Conservation (phyloP, 108 stramenopile species). For the Nannochloropsis salina region DNA sequence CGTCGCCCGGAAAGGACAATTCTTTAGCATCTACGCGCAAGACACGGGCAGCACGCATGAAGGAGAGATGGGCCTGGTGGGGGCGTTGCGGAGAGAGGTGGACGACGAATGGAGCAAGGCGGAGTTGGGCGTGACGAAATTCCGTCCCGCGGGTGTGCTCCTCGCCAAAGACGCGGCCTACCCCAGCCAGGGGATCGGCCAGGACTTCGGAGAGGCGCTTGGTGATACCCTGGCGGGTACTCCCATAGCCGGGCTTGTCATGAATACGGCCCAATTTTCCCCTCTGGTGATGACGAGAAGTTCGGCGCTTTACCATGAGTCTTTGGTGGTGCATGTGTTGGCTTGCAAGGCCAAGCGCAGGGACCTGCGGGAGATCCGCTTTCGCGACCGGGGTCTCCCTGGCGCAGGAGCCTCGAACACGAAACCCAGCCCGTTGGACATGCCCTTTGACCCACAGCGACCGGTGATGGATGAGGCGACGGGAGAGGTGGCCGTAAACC, state of each 20-base stretch:
- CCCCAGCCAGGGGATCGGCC: not conserved
- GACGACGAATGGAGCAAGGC: slow-evolving; percentile 4
- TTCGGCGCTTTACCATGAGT: not conserved
- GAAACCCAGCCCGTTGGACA: not conserved
- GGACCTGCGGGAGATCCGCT: not conserved
- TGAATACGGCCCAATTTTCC: not conserved
- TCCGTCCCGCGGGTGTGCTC: not conserved
- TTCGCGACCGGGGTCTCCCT: not conserved
- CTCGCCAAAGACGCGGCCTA: not conserved
- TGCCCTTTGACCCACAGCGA: not conserved
- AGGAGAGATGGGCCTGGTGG: not conserved
- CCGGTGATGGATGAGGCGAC: not conserved
- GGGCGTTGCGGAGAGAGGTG: not conserved
- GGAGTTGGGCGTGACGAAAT: not conserved
- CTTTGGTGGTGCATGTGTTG: not conserved
- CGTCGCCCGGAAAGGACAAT: not conserved
- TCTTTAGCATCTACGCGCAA: not conserved
- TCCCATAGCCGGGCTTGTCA: not conserved
- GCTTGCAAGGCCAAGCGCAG: not conserved
- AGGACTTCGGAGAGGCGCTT: not conserved
- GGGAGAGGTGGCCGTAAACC: slow-evolving; percentile 7
- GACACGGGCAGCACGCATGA: not conserved
- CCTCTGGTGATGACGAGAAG: not conserved
- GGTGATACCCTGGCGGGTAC: not conserved
- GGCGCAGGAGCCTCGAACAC: not conserved